These are phyloP conservation scores for Oleoguttula mirabilis DNA, from an alignment of 495 filamentous ascomycete genomes.

Conservation along the genomic window DNA sequence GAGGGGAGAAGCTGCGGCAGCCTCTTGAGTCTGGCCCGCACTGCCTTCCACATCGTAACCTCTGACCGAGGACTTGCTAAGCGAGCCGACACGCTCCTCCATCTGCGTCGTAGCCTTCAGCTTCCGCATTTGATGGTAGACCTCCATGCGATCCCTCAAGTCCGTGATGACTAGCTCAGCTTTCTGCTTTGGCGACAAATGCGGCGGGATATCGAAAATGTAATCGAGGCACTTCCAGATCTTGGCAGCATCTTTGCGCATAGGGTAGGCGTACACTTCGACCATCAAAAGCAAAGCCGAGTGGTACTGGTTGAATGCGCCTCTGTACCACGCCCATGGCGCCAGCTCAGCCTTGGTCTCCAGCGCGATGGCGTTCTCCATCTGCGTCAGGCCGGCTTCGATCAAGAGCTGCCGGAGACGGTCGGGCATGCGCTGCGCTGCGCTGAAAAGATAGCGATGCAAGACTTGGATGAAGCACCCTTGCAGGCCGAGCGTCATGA, in stretches of 20 bases:
- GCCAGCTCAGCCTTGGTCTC: conserved; percentile 42
- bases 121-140: conserved; percentile 31
- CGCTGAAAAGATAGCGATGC: conserved; percentile 40
- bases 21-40: neutral
- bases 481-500: conserved; percentile 50
- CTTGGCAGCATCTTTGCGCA: conserved; percentile 42
- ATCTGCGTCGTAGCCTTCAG: conserved; percentile 28
- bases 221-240: conserved; percentile 63
- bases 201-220: conserved; percentile 49
- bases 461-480: conserved; percentile 53
- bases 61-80: neutral
- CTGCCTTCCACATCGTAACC: neutral
- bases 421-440: conserved; percentile 38
- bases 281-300: conserved; percentile 35
- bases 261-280: conserved; percentile 45
- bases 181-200: conserved; percentile 33
- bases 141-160: conserved; percentile 28
- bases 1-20: neutral
- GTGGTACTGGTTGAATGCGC: conserved; percentile 39
- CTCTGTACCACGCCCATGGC: conserved; percentile 36
- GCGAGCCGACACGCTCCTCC: conserved; percentile 17
- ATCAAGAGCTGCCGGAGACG: conserved; percentile 39
- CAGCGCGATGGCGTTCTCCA: conserved; percentile 49
- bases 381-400: conserved; percentile 38
- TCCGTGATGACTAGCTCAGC: conserved; percentile 32